Evolutionary conservation across 257 asterid genomes (phyloP).

Genomic region (Plantago ovata): DNA sequence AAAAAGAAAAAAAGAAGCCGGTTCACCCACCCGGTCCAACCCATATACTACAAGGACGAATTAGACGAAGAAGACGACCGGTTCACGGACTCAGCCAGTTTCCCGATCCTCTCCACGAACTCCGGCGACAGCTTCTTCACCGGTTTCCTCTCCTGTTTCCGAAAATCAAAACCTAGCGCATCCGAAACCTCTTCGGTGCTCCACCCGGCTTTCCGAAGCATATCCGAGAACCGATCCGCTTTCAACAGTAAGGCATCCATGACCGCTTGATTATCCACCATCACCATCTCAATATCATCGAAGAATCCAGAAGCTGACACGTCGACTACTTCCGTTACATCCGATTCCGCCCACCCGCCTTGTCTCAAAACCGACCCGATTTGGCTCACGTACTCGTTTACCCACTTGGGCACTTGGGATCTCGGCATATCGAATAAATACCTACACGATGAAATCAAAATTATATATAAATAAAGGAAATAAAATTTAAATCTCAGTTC

Average conservation of each 20-base stretch:
- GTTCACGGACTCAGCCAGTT: constrained; percentile 81
- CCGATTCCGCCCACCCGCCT: constrained; percentile 95
- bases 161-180: constrained; percentile 77
- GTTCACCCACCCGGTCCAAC: constrained; percentile 46
- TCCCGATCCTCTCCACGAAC: constrained; percentile 62
- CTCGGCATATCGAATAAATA: constrained; percentile 50
- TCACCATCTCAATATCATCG: constrained; percentile 65
- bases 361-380: constrained; percentile 80
- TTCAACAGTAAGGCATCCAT: constrained; percentile 76
- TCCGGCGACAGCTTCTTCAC: constrained; percentile 63
- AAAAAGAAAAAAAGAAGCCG: background rate
- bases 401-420: constrained; percentile 80
- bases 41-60: constrained; percentile 30
- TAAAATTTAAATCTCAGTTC: too few species aligned
- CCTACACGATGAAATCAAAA: background rate
- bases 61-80: constrained; percentile 45
- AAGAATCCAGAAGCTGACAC: constrained; percentile 89
- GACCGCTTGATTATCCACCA: constrained; percentile 77
- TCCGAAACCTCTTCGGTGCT: constrained; percentile 95
- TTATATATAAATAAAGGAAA: too few species aligned
- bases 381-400: constrained; percentile 60
- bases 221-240: constrained; percentile 89
- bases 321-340: constrained; percentile 70
- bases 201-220: constrained; percentile 87
- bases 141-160: constrained; percentile 63